phyloP scores from a whole-genome alignment of 2,329 filamentous ascomycete genomes.

The Setomelanomma holmii region DNA sequence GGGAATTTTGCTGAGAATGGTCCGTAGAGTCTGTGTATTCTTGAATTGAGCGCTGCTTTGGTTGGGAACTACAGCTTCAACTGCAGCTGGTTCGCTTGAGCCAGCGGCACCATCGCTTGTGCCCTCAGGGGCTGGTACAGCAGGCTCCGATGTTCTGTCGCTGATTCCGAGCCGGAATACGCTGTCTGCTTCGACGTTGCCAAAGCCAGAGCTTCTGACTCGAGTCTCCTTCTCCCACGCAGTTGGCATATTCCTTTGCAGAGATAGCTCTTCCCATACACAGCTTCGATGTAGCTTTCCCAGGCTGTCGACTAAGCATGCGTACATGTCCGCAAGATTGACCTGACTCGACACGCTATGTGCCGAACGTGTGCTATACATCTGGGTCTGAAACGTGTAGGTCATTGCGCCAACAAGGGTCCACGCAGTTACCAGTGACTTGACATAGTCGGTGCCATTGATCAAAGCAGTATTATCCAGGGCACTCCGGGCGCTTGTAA shows the following conservation, averaged over 20 bases:
- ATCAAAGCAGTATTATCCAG: slow-evolving; percentile 49
- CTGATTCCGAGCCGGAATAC: slow-evolving; percentile 45
- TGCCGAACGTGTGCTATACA: slow-evolving; percentile 69
- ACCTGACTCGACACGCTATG: slow-evolving; percentile 73
- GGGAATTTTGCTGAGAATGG: slow-evolving; percentile 79
- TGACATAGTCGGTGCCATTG: slow-evolving; percentile 78
- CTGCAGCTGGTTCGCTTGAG: slow-evolving; percentile 13
- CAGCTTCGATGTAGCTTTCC: slow-evolving; percentile 80
- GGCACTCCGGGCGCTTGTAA: slow-evolving; percentile 52
- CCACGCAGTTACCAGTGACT: slow-evolving; percentile 78
- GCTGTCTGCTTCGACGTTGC: slow-evolving; percentile 49
- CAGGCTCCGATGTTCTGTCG: slow-evolving; percentile 19
- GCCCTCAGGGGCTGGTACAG: slow-evolving; percentile 10
- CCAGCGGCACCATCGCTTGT: too few species aligned
- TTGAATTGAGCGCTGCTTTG: slow-evolving; percentile 60
- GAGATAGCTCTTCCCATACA: slow-evolving; percentile 81
- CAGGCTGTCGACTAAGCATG: slow-evolving; percentile 74
- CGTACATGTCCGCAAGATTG: slow-evolving; percentile 86
- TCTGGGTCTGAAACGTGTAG: slow-evolving; percentile 71
- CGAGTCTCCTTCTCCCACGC: slow-evolving; percentile 64
- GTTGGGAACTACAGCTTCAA: slow-evolving; percentile 18
- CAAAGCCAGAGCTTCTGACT: slow-evolving; percentile 50
- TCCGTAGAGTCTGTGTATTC: slow-evolving; percentile 80
- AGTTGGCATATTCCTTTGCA: slow-evolving; percentile 76
- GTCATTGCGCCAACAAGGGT: slow-evolving; percentile 77